Percentiles rank a stretch among this genome's conserved stretches.
These are phyloP conservation scores for Clarireedia homoeocarpa DNA, from an alignment of 2,329 filamentous ascomycete genomes.

Conservation along the genomic window DNA sequence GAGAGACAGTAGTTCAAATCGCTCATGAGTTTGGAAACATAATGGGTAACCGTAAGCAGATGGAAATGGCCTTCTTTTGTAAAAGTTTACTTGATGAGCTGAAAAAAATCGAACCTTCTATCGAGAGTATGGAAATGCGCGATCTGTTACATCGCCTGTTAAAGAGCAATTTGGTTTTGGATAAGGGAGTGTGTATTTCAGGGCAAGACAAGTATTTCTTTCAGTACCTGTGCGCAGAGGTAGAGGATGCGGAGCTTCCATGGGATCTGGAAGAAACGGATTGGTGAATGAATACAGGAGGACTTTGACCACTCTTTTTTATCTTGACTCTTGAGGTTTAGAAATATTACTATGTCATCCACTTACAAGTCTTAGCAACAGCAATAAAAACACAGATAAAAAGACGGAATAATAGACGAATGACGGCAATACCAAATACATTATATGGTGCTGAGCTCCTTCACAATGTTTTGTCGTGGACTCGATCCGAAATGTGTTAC, in stretches of 20 bases:
- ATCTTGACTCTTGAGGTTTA: too few species aligned
- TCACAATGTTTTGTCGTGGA: too few species aligned
- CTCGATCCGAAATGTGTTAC: too few species aligned
- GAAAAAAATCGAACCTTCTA: background rate
- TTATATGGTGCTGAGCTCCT: too few species aligned
- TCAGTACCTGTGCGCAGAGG: background rate
- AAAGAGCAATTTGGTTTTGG: background rate
- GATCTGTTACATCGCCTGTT: background rate
- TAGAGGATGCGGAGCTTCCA: background rate
- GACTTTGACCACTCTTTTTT: background rate
- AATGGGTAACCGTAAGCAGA: background rate
- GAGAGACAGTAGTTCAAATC: background rate
- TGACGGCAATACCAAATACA: too few species aligned
- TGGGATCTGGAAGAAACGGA: background rate
- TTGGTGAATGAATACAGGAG: background rate
- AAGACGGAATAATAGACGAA: too few species aligned
- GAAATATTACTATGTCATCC: background rate
- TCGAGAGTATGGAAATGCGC: background rate
- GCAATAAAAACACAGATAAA: background rate
- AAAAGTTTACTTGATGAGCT: background rate
- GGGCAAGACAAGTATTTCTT: background rate
- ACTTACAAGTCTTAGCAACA: too few species aligned
- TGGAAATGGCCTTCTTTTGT: background rate
- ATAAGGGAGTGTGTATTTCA: background rate
- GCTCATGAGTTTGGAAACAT: background rate